Evolutionary conservation across 306 rosid genomes (phyloP), one percentile per base, ranked within the genome.

Genomic region (Citrullus mucosospermus): DNA sequence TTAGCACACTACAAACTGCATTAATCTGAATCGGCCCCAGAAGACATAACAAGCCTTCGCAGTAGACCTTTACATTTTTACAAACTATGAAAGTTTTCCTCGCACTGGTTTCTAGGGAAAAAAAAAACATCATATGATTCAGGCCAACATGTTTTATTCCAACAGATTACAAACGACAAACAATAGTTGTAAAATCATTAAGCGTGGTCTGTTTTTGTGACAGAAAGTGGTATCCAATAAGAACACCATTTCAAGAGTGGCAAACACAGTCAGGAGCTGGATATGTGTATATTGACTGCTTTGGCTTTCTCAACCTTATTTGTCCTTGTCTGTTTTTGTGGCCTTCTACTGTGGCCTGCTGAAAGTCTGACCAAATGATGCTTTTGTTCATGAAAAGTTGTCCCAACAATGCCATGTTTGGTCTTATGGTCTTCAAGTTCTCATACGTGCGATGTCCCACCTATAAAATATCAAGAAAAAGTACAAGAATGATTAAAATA

Each of bases 231-330:
- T 16, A 69, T 48, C 77, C 59, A 48, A 50, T 15, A 72, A 28
- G 59, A 72, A 72, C 60, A 22, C 16, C 38, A 77, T 82, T 80
- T 63, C 73, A 90, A 80, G 88, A 88, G 68, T 88, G 91, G 87
- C 98, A 96, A 91, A 92, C 93, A 90, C 99, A 96, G 81, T 96
- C 96, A 41, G 98, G 98, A 80, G 89, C 88, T 50, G 99, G 99
- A 44, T 96, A 96, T 6, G 99, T 92, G 79, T 96, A 96, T 54
- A 96, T 86, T 51, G 99, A 96, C 78, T 96, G 98, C 86, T 92
- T 96, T 28, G 96, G 89, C 84, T 87, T 96, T 82, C 97, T 91
- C 50, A 90, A 77, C 86, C 98, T 90, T 78, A 90, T 77, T 81
- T 92, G 91, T 53, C 99, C 97, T 85, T 90, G 97, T 87, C 99